Percentiles rank a stretch among this genome's conserved stretches.
phyloP scores from a whole-genome alignment of 2,329 filamentous ascomycete species.

The Blumeriella jaapii region DNA sequence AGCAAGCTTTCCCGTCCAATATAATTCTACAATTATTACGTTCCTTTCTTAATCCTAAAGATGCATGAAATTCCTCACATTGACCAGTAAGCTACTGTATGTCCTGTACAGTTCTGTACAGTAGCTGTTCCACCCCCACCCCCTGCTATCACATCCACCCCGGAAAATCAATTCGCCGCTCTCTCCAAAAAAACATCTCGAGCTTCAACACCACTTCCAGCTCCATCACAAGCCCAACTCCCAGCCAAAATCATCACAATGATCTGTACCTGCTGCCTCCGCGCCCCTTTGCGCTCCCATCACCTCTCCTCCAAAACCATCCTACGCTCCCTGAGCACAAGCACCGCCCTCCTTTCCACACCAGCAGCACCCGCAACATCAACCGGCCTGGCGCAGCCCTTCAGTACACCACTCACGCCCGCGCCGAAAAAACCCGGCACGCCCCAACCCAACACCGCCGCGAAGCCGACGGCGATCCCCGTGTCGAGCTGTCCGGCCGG shows the following conservation, averaged over 20 bases:
- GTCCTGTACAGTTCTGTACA: too few species aligned
- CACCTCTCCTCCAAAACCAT: too few species aligned
- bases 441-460: constrained; percentile 10
- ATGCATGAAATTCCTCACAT: too few species aligned
- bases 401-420: constrained; percentile 25
- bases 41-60: too few species aligned
- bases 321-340: constrained; percentile 11
- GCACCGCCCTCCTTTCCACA: constrained; percentile 1
- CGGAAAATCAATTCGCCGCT: too few species aligned
- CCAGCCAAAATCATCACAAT: constrained; percentile 19
- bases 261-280: constrained; percentile 36
- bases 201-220: constrained; percentile 13
- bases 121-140: too few species aligned
- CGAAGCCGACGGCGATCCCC: too few species aligned
- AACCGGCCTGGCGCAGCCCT: constrained; percentile 23
- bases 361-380: constrained; percentile 17
- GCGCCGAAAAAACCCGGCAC: constrained; percentile 8
- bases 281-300: constrained; percentile 33
- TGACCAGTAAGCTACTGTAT: too few species aligned
- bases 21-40: too few species aligned
- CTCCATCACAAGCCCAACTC: not conserved
- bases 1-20: too few species aligned
- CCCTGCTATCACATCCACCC: too few species aligned
- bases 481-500: constrained; percentile 39
- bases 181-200: constrained; percentile 16